These are phyloP conservation scores for Exophiala sp. DNA, from an alignment of 2,329 filamentous ascomycete genomes.

Conservation along the genomic window DNA sequence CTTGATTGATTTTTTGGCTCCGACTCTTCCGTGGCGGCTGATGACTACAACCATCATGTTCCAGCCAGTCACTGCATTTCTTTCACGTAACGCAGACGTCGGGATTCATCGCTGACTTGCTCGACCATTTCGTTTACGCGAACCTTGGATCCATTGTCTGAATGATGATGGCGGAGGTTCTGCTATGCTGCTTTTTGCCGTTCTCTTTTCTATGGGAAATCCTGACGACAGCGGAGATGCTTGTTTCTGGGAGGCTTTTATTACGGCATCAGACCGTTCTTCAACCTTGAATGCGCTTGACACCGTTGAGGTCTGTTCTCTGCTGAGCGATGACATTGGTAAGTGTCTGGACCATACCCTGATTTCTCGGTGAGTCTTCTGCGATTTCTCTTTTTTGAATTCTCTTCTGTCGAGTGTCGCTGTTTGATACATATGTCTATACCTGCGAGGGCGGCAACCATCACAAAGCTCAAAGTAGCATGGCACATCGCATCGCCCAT, in stretches of 20 bases:
- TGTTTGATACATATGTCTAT: neutral
- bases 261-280: neutral
- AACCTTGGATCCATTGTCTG: neutral
- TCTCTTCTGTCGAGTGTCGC: neutral
- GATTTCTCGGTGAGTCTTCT: neutral
- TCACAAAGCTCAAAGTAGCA: no score
- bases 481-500: no score
- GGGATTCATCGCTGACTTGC: neutral
- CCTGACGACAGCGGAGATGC: neutral
- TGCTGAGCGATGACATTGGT: neutral
- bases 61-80: constrained; percentile 20
- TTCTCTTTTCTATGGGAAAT: neutral
- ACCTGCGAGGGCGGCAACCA: no score
- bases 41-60: constrained; percentile 17
- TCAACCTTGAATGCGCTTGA: neutral
- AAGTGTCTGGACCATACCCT: neutral
- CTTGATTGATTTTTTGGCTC: no score
- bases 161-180: neutral
- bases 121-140: neutral
- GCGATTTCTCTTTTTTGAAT: neutral
- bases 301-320: neutral
- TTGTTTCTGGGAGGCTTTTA: neutral
- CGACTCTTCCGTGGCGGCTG: neutral
- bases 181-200: neutral
- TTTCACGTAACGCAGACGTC: constrained; percentile 16